Evolutionary conservation across 2,329 filamentous ascomycete genomes (phyloP).

Genomic region (Talaromyces sp.): DNA sequence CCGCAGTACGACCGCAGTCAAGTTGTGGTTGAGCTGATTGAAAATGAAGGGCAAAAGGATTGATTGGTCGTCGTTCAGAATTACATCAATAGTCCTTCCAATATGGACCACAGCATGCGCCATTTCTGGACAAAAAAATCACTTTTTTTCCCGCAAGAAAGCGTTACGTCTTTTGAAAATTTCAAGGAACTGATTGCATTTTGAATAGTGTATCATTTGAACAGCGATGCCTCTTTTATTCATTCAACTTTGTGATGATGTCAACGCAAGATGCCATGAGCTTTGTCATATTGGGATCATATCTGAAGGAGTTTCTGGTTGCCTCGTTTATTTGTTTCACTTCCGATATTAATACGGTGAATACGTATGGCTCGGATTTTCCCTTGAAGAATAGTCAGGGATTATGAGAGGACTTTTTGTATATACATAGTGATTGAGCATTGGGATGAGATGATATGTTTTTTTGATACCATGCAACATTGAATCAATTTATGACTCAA

Average conservation of each 20-base stretch:
- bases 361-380: background rate
- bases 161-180: background rate
- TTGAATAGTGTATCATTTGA: background rate
- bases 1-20: slow-evolving; percentile 79
- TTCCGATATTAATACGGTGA: background rate
- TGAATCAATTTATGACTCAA: background rate
- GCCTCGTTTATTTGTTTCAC: background rate
- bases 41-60: slow-evolving; percentile 78
- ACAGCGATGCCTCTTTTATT: background rate
- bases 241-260: background rate
- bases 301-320: background rate
- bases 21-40: slow-evolving; percentile 83
- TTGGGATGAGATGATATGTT: background rate
- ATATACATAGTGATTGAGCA: background rate
- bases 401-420: background rate
- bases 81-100: background rate
- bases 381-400: background rate
- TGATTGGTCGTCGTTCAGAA: slow-evolving; percentile 31
- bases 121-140: background rate
- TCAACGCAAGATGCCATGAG: background rate
- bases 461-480: background rate
- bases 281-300: background rate
- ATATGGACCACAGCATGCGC: no score
- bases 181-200: background rate
- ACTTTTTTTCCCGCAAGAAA: background rate